Conservation (phyloP, 1,284 basidiomycete species). For the Peniophora sp. region DNA sequence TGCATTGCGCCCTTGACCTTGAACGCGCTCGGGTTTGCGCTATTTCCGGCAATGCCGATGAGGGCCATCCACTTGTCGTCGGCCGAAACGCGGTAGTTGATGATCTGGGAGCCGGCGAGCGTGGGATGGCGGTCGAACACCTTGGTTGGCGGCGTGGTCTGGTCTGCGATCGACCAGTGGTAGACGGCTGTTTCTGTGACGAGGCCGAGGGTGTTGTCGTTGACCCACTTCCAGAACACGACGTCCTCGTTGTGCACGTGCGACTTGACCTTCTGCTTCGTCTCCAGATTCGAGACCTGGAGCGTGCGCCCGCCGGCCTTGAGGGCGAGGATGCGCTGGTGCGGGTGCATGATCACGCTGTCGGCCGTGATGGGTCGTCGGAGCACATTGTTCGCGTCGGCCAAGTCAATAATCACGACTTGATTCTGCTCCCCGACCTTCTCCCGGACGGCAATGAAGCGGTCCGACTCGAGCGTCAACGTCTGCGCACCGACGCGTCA, state of each 20-base stretch:
- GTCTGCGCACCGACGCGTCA: constrained; percentile 37
- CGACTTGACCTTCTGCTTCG: constrained; percentile 96
- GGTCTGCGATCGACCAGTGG: constrained; percentile 84
- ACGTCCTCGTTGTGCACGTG: constrained; percentile 94
- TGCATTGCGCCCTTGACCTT: constrained; percentile 98
- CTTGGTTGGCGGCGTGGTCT: constrained; percentile 75
- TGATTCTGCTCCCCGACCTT: constrained; percentile 89
- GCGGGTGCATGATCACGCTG: constrained; percentile 98
- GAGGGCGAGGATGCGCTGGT: constrained; percentile 94
- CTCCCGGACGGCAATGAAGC: constrained; percentile 92
- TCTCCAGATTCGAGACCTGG: constrained; percentile 98
- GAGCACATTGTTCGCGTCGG: constrained; percentile 93
- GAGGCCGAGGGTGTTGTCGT: constrained; percentile 85
- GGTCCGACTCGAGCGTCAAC: constrained; percentile 93
- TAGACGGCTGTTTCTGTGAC: constrained; percentile 93
- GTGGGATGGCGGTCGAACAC: constrained; percentile 95
- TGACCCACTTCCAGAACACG: constrained; percentile 99
- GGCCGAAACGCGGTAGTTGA: constrained; percentile 90
- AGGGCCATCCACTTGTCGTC: constrained; percentile 99
- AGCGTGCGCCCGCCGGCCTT: constrained; percentile 94
- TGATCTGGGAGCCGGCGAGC: constrained; percentile 94
- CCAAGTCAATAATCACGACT: constrained; percentile 95
- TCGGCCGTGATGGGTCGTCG: constrained; percentile 95
- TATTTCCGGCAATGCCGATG: constrained; percentile 93
- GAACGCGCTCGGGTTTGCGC: constrained; percentile 88